Percentiles rank a stretch among this genome's conserved stretches.
phyloP scores from a whole-genome alignment of 108 stramenopile genomes.

The Cyclotella cryptica region DNA sequence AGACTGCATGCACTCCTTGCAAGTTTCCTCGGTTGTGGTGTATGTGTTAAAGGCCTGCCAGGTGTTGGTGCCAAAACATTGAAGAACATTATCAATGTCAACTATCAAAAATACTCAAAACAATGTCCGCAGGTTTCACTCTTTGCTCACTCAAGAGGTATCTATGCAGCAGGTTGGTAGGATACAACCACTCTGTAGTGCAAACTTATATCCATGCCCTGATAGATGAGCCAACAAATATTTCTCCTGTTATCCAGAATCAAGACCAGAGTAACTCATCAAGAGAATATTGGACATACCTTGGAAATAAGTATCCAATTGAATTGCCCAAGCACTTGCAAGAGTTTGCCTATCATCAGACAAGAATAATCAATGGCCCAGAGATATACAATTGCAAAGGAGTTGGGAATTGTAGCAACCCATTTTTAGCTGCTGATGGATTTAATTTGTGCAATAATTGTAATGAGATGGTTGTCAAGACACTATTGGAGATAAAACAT shows the following conservation, averaged over 20 bases:
- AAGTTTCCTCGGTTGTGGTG: too few species aligned
- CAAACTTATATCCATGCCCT: too few species aligned
- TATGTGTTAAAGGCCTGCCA: too few species aligned
- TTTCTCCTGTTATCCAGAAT: too few species aligned
- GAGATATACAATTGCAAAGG: too few species aligned
- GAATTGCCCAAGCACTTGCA: too few species aligned
- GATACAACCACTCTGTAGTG: too few species aligned
- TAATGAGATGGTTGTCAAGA: neutral
- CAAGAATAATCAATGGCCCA: slow-evolving; percentile 11
- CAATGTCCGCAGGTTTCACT: slow-evolving; percentile 9
- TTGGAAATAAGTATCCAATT: too few species aligned
- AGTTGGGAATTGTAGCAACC: neutral
- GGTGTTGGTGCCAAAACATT: slow-evolving; percentile 14
- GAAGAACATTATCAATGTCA: neutral
- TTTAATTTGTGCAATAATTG: neutral
- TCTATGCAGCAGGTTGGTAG: neutral
- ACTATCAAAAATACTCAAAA: neutral
- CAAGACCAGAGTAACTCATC: slow-evolving; percentile 4
- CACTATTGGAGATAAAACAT: neutral
- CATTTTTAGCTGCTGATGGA: slow-evolving; percentile 11
- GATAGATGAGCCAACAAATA: too few species aligned
- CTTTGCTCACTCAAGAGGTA: slow-evolving; percentile 20
- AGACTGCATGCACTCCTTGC: slow-evolving; percentile 16
- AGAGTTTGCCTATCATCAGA: slow-evolving; percentile 11
- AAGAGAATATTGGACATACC: too few species aligned